A percentile compares a stretch with the other conserved stretches of the same genome.
phyloP scores from a whole-genome alignment of 2,329 filamentous ascomycete species.

The Lithohypha guttulata region DNA sequence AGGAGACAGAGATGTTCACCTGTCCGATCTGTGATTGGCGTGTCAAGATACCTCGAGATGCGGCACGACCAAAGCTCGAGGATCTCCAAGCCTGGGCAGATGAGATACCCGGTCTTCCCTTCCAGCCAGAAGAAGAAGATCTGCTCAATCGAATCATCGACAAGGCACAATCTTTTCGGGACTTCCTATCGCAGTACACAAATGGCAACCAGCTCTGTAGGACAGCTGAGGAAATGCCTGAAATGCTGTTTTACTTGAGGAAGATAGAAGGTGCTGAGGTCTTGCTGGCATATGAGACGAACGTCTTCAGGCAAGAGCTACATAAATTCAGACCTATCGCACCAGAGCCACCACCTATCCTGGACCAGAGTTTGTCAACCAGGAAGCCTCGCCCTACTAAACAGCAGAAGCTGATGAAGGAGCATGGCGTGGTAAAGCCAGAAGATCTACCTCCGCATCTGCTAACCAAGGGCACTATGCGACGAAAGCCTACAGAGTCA shows the following conservation, averaged over 20 bases:
- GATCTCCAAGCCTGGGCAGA: slow-evolving; percentile 75
- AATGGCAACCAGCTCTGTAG: slow-evolving; percentile 58
- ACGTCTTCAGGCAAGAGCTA: slow-evolving; percentile 89
- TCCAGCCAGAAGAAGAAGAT: slow-evolving; percentile 91
- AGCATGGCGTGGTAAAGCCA: slow-evolving; percentile 78
- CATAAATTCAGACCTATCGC: slow-evolving; percentile 93
- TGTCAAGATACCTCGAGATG: slow-evolving; percentile 91
- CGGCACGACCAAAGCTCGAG: slow-evolving; percentile 86
- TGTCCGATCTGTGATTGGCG: slow-evolving; percentile 97
- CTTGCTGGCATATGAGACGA: slow-evolving; percentile 83
- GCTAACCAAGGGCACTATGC: slow-evolving; percentile 67
- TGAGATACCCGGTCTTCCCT: slow-evolving; percentile 69
- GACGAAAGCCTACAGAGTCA: slow-evolving; percentile 51
- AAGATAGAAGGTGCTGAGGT: slow-evolving; percentile 98
- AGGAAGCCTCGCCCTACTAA: slow-evolving; percentile 94
- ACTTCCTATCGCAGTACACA: slow-evolving; percentile 69
- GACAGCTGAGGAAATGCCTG: slow-evolving; percentile 75
- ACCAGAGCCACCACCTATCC: slow-evolving; percentile 69
- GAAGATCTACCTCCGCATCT: slow-evolving; percentile 80
- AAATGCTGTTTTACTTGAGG: slow-evolving; percentile 85
- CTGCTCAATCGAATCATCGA: slow-evolving; percentile 76
- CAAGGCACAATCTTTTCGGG: slow-evolving; percentile 71
- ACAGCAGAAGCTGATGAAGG: slow-evolving; percentile 84
- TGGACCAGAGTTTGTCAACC: slow-evolving; percentile 81
- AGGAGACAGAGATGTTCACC: slow-evolving; percentile 96